Evolutionary conservation across 129 eudicot species (phyloP), one percentile per base, ranked within the genome.

Genomic region (Smallanthus sonchifolius): DNA sequence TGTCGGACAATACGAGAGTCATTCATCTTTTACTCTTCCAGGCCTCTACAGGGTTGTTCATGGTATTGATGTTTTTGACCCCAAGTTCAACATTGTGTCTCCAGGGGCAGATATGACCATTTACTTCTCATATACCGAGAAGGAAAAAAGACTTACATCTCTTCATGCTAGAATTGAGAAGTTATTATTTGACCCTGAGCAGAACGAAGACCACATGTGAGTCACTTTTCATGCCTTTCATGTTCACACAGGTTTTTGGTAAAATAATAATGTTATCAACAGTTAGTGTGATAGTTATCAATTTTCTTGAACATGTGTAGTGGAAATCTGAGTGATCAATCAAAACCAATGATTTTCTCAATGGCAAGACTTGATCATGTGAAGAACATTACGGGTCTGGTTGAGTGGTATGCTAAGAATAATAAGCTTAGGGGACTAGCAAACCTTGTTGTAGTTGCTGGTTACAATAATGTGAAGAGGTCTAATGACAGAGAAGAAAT

Each of bases 341-440:
- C 96, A 70, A 95, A 95, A 86, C 97, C 99, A 54, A 84, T 91
- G 70, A 87, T 95, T 57, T 95, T 95, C 80, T 91, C 97, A 7
- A 95, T 95, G 99, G 99, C 99, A 44, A 86, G 99, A 91, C 96
- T 95, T 70, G 99, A 95, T 80, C 87, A 71, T 37, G 99, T 95
- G 75, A 95, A 95, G 80, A 95, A 95, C 76, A 91, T 95, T 28
- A 75, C 97, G 2, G 99, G 99, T 24, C 78, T 95, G 69, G 96
- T 95, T 10, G 99, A 95, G 85, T 85, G 88, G 87, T 95, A 91
- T 77, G 87, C 81, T 43, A 95, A 91, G 65, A 91, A 84, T 75
- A 60, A 61, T 30, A 85, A 85, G 77, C 86, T 95, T 11, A 82
- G 94, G 78, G 94, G 85, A 69, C 70, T 88, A 70, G 94, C 96